phyloP scores from a whole-genome alignment of 768 basidiomycete species.

The Mycena kentingensis region DNA sequence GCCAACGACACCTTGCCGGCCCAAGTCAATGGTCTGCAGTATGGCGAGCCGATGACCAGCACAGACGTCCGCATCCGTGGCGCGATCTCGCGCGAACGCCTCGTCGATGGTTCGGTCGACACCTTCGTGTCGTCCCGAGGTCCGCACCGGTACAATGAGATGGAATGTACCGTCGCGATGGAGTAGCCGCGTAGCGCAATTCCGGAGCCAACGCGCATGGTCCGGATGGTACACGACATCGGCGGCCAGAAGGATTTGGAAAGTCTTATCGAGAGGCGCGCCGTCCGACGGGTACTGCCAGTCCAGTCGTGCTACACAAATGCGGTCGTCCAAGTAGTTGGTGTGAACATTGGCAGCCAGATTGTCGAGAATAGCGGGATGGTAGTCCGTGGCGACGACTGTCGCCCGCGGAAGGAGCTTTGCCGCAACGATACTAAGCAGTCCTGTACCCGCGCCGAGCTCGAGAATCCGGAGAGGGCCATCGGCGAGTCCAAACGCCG shows the following conservation, averaged over 20 bases:
- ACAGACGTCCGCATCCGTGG: neutral
- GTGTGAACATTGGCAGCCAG: conserved; percentile 57
- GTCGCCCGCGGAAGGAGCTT: conserved; percentile 41
- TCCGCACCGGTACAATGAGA: conserved; percentile 72
- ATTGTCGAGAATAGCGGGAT: conserved; percentile 73
- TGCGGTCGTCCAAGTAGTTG: conserved; percentile 43
- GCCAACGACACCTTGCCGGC: conserved; percentile 50
- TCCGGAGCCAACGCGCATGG: conserved; percentile 70
- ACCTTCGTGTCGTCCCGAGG: conserved; percentile 62
- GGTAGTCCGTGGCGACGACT: conserved; percentile 77
- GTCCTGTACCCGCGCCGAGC: conserved; percentile 84
- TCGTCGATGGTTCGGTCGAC: conserved; percentile 57
- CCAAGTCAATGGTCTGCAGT: conserved; percentile 48
- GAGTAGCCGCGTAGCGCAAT: conserved; percentile 58
- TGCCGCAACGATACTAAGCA: conserved; percentile 71
- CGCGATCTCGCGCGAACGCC: conserved; percentile 43
- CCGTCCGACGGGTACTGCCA: conserved; percentile 54
- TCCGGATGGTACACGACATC: conserved; percentile 76
- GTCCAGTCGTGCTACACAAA: conserved; percentile 58
- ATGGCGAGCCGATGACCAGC: conserved; percentile 43
- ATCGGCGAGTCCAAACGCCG: conserved; percentile 37
- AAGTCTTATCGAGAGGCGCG: conserved; percentile 37
- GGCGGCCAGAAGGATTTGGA: conserved; percentile 75
- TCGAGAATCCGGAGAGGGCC: conserved; percentile 57
- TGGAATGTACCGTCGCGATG: conserved; percentile 58